Evolutionary conservation across 2,329 filamentous ascomycete species (phyloP), one percentile per base, ranked within the genome.

Genomic region (Neofusicoccum umdonicola): DNA sequence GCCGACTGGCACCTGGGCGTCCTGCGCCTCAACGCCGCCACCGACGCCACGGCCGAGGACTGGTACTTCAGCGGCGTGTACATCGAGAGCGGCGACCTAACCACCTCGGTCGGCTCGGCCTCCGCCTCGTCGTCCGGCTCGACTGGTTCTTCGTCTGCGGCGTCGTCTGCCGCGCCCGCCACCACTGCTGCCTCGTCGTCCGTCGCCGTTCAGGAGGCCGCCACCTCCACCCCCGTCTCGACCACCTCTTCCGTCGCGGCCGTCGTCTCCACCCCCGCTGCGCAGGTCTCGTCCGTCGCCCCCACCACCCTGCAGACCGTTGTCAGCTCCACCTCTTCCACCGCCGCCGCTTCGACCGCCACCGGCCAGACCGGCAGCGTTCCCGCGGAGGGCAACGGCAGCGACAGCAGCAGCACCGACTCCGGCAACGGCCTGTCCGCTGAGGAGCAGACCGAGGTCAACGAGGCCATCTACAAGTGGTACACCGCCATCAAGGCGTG

Each of bases 61-160:
- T 88, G 88, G 80, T 90, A 86, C 74, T 91, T 90, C 78, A 88
- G 85, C 4, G 88, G 89, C 11, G 87, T 90, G 3, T 92, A 90
- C 71, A 82, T 91, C 58, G 89, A 92, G 81, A 82, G 79, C 56
- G 87, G 85, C 4, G 72, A 68, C 13, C 31, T 76, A 7, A 76
- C 73, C 0, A 71, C 66, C 19, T 67, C 68, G 4, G 65, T 74
- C 42, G 51, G 42, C 19, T 37, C 31, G 12, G 62, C 52, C 62
- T 42, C 50, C 9, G 19, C 44, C 8, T 45, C 35, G 2, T 17
- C 57, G n/a, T 22, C 48, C 27, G 9, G 31, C 42, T 37, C 37
- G 17, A 48, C 45, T 17, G 54, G 27, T 15, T 17, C 39, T 3
- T 51, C 63, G n/a, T 41, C 63, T 17, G 31, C 63, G 1, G 48